Conservation (phyloP, 495 filamentous ascomycete genomes). For the Massariosphaeria phaeospora region DNA sequence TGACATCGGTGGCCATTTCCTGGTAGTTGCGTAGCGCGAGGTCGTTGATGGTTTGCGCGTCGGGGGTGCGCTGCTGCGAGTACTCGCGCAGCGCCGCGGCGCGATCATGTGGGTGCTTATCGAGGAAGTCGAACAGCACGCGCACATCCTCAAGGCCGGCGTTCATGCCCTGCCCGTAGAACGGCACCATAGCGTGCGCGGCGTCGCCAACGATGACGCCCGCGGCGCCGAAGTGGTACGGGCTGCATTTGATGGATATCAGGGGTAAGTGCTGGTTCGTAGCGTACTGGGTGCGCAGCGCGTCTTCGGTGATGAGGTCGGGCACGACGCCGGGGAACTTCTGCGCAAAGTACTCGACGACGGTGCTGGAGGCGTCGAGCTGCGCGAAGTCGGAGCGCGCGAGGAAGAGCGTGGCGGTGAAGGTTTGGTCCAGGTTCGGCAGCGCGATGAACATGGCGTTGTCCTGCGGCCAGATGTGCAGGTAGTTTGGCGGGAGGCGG, state of each 20-base stretch:
- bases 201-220: constrained; percentile 88
- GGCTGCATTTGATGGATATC: constrained; percentile 85
- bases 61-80: constrained; percentile 61
- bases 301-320: constrained; percentile 63
- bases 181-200: constrained; percentile 92
- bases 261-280: constrained; percentile 83
- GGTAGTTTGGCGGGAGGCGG: constrained; percentile 77
- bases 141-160: constrained; percentile 44
- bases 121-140: constrained; percentile 62
- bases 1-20: constrained; percentile 85
- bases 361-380: constrained; percentile 52
- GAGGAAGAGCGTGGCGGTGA: constrained; percentile 93
- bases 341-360: constrained; percentile 68
- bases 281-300: constrained; percentile 65
- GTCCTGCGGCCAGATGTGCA: constrained; percentile 95
- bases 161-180: constrained; percentile 47
- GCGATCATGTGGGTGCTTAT: constrained; percentile 43
- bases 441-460: constrained; percentile 98
- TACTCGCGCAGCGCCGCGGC: constrained; percentile 67
- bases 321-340: constrained; percentile 85
- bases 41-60: constrained; percentile 88
- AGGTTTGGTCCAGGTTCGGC: constrained; percentile 79
- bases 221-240: constrained; percentile 73
- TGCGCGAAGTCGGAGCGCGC: constrained; percentile 54
- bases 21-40: constrained; percentile 85